Base-by-base conservation (phyloP, 495 filamentous ascomycete species). In the Aspergillus nanangensis region DNA sequence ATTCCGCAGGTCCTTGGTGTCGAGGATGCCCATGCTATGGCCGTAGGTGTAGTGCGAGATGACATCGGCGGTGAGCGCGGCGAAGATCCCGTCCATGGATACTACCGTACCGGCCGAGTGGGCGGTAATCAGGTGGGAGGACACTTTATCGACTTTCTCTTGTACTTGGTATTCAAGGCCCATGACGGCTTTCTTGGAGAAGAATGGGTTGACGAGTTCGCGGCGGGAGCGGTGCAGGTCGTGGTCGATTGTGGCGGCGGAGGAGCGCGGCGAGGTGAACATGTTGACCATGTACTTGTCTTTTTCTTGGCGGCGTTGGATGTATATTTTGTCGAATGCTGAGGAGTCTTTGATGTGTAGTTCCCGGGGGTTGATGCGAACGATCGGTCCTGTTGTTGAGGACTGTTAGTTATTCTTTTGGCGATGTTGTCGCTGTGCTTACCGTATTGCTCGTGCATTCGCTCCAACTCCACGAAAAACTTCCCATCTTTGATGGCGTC, bases 401-500 rank as follows among this genome's bases (percentile, higher is more conserved):
- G n/a, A 20, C 11, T 11, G 21, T 14, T 5, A 14, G 45, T 31
- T 47, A 29, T 20, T 25, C 17, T 13, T 35, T n/a, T 3, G 19
- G 5, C 0, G 3, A 4, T 3, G 9, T 10, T 36, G 15, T n/a
- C n/a, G 13, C 8, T 11, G 29, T 38, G 15, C 66, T 63, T 23
- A 65, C 64, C 57, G 44, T 76, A 74, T 47, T 59, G 51, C 37
- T 72, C 55, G 46, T 81, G 77, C 71, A 79, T 69, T 10, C 63
- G 51, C 35, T 67, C 51, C 21, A 81, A 69, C 35, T 69, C 52
- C 45, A 57, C 67, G 9, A 69, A 63, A 45, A 75, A 81, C 45
- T 60, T 56, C 2, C 74, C 75, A 4, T 58, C 51, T 7, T 63
- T 53, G 25, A 74, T 50, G 15, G 75, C 49, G 41, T 81, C 74